Conservation (phyloP, 2,329 filamentous ascomycete species). For the Clarireedia sp. region DNA sequence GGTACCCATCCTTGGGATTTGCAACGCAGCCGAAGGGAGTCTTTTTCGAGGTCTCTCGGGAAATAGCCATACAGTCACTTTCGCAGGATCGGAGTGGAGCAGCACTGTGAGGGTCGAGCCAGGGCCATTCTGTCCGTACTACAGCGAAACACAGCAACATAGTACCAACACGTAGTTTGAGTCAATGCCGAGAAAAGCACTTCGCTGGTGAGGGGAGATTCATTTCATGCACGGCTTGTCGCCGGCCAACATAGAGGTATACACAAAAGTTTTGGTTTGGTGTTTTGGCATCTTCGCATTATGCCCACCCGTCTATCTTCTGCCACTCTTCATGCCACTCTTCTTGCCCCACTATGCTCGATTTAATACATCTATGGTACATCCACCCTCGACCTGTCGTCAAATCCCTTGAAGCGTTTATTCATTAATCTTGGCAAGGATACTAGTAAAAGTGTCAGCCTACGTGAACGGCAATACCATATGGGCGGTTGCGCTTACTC, state of each 20-base stretch:
- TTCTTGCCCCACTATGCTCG: constrained; percentile 17
- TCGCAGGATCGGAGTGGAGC: no score
- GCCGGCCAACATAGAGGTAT: constrained; percentile 10
- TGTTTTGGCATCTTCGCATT: constrained; percentile 2
- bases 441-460: constrained; percentile 44
- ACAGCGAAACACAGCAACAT: no score
- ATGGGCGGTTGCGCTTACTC: constrained; percentile 60
- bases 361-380: constrained; percentile 24
- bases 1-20: no score
- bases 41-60: no score
- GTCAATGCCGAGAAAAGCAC: no score
- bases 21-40: no score
- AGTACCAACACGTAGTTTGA: no score
- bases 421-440: constrained; percentile 99
- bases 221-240: constrained; percentile 12
- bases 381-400: constrained; percentile 10
- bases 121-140: no score
- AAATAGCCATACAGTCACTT: no score
- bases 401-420: constrained; percentile 40
- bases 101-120: no score
- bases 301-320: neutral
- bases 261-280: constrained; percentile 5
- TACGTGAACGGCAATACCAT: constrained; percentile 1
- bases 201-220: constrained; percentile 16
- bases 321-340: constrained; percentile 6